Evolutionary conservation across 2,329 filamentous ascomycete species (phyloP), one percentile per base, ranked within the genome.

Genomic region (Sclerotinia borealis): DNA sequence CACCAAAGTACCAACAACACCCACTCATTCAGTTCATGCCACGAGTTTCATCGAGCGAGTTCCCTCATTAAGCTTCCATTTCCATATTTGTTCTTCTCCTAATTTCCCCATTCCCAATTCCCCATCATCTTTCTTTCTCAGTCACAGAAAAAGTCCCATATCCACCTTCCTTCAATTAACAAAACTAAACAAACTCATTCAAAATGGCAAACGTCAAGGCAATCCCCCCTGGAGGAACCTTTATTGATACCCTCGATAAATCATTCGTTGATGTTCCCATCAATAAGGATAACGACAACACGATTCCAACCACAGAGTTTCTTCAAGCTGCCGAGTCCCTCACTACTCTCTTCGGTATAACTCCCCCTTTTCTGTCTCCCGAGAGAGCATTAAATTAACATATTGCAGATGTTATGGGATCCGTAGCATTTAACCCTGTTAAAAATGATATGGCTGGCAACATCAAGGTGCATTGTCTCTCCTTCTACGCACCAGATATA

Each of bases 381-480:
- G 0, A 8, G 13, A 41, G n/a, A 34, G 11, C 17, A 41, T 19
- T 19, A 19, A 47, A 1, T 34, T 56, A 22, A 63, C 22, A 10
- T 61, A 47, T 65, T 47, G 43, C 56, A 88, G 86, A 89, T 75
- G 77, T 83, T 63, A 80, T 89, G 59, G 86, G 86, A 66, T 83
- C 84, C 50, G 85, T 89, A 39, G 92, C 93, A 68, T 98, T 99
- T 79, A 86, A 83, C 61, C 90, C 91, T 31, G 93, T 98, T 75
- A 97, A 96, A 84, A 89, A 79, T 70, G 95, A 99, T 78, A 90
- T 99, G 81, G 77, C 85, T 55, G 91, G 91, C 76, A 99, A 99
- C 79, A 85, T 98, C 79, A 93, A 92, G 85, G 92, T 95, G 76
- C 11, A 13, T 10, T 47, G n/a, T 22, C 11, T n/a, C n/a, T 17